Conservation (phyloP, 768 basidiomycete species). For the Punctularia strigosozonata region DNA sequence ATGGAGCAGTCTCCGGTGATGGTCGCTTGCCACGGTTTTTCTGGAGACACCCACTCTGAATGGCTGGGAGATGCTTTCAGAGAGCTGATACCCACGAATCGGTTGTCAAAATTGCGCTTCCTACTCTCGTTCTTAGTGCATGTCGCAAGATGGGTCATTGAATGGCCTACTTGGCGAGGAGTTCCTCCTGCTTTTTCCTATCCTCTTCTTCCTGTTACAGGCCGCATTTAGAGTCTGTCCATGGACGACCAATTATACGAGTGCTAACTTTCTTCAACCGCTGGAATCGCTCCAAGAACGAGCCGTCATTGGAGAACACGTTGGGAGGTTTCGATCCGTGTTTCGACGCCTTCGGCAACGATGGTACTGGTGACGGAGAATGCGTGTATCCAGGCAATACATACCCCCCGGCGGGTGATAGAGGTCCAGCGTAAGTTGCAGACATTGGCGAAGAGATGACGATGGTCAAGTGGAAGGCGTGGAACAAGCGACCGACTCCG, state of each 20-base stretch:
- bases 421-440: too few relatives aligned
- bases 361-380: conserved; percentile 2
- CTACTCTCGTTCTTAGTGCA: conserved; percentile 17
- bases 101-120: conserved; percentile 47
- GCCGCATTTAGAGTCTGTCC: neutral
- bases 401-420: too few relatives aligned
- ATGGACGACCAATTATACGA: neutral
- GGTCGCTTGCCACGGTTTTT: conserved; percentile 50
- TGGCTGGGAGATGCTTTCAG: neutral
- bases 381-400: neutral
- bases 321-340: conserved; percentile 37
- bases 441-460: too few relatives aligned
- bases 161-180: conserved; percentile 29
- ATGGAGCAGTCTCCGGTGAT: conserved; percentile 28
- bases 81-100: conserved; percentile 36
- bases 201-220: conserved; percentile 53
- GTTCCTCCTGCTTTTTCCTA: conserved; percentile 41
- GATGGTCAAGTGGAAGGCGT: too few relatives aligned
- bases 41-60: conserved; percentile 16
- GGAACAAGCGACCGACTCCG: too few relatives aligned
- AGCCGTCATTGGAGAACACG: conserved; percentile 60
- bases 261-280: conserved; percentile 31
- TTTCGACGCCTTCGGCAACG: conserved; percentile 9
- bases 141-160: neutral
- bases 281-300: conserved; percentile 55